Evolutionary conservation across 106 monocot species (phyloP).

Genomic region (Allium fistulosum): DNA sequence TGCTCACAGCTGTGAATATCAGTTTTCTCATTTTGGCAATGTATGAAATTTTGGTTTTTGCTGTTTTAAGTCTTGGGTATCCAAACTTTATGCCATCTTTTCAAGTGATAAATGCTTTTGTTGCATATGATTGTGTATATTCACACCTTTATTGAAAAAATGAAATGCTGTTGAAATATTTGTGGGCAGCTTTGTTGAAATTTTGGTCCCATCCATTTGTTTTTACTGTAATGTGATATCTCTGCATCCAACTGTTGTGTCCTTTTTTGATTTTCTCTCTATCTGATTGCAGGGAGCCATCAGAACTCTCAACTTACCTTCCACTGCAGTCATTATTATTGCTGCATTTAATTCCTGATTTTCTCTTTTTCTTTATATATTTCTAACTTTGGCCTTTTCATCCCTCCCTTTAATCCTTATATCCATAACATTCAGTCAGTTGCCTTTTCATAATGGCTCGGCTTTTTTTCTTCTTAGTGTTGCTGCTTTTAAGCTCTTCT

Average conservation of each 20-base stretch:
- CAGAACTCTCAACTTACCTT: background rate
- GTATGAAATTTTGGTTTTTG: background rate
- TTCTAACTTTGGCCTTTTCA: background rate
- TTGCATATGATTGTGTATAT: background rate
- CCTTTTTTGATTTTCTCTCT: slow-evolving; percentile 5
- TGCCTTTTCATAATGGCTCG: slow-evolving; percentile 5
- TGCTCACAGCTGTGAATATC: background rate
- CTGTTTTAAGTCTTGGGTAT: slow-evolving; percentile 4
- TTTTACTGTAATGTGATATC: background rate
- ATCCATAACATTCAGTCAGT: background rate
- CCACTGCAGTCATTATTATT: slow-evolving; percentile 3
- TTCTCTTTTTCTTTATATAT: background rate
- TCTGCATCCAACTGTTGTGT: slow-evolving; percentile 13
- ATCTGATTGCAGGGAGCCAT: background rate
- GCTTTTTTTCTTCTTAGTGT: background rate
- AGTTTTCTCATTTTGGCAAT: background rate
- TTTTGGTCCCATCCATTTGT: slow-evolving; percentile 8
- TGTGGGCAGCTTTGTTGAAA: background rate
- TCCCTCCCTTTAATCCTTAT: background rate
- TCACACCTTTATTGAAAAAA: background rate
- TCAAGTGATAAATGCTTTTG: background rate
- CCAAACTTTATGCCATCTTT: background rate
- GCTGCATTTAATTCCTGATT: background rate
- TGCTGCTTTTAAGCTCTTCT: slow-evolving; percentile 9
- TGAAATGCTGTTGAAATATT: slow-evolving; percentile 8